Percentiles rank a stretch among this genome's conserved stretches.
Conservation (phyloP, 2,329 filamentous ascomycete genomes). For the Alternaria atra region DNA sequence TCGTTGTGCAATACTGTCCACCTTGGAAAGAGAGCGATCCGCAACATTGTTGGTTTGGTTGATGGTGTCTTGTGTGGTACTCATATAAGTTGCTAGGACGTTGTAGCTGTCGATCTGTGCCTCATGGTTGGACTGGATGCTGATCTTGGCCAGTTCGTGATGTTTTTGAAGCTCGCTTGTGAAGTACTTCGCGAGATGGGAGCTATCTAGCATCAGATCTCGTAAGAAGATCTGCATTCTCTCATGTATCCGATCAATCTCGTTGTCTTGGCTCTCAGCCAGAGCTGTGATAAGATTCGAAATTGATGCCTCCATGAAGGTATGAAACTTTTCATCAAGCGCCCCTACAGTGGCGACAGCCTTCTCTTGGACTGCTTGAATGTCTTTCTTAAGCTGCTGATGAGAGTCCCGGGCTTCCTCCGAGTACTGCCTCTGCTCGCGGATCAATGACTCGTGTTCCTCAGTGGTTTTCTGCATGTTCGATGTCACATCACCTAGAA, state of each 20-base stretch:
- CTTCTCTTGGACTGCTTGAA: conserved; percentile 30
- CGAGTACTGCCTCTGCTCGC: conserved; percentile 35
- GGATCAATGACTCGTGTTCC: conserved; percentile 35
- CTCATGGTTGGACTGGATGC: conserved; percentile 26
- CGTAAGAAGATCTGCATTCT: conserved; percentile 33
- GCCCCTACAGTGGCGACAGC: conserved; percentile 27
- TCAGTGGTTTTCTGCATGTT: conserved; percentile 32
- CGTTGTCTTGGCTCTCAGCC: conserved; percentile 25
- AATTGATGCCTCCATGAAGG: conserved; percentile 31
- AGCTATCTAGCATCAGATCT: conserved; percentile 29
- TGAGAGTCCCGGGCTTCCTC: conserved; percentile 34
- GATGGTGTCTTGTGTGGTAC: conserved; percentile 17
- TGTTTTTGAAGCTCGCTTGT: conserved; percentile 26
- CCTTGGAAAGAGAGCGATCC: conserved; percentile 22
- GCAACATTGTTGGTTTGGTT: conserved; percentile 22
- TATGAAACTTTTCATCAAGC: conserved; percentile 31
- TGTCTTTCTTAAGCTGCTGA: conserved; percentile 23
- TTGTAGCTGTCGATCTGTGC: conserved; percentile 30
- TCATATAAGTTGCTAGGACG: conserved; percentile 24
- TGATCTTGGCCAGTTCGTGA: conserved; percentile 23
- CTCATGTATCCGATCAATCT: conserved; percentile 24
- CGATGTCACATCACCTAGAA: conserved; percentile 33
- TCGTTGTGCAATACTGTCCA: conserved; percentile 28
- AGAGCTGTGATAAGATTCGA: conserved; percentile 28
- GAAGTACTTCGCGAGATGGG: conserved; percentile 24